A percentile compares a stretch with the other conserved stretches of the same genome.
These are phyloP conservation scores for Phytopythium boreale DNA, from an alignment of 352 stramenopile genomes.

Conservation along the genomic window DNA sequence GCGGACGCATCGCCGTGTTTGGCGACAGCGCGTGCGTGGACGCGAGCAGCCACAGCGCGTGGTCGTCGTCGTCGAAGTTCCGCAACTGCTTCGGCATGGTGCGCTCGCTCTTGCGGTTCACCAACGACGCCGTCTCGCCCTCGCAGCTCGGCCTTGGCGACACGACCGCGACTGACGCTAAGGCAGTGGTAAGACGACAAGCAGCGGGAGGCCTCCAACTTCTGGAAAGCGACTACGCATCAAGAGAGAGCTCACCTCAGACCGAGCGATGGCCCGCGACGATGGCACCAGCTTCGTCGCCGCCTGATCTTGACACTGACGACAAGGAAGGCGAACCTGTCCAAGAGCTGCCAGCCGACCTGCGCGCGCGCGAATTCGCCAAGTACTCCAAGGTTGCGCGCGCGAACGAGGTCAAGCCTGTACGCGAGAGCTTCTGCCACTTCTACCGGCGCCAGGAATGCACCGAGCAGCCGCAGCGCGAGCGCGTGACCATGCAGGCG, in stretches of 20 bases:
- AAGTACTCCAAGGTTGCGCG: slow-evolving; percentile 69
- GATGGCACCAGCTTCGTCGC: neutral
- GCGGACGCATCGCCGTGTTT: slow-evolving; percentile 72
- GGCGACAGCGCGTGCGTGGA: slow-evolving; percentile 76
- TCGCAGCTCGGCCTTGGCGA: neutral
- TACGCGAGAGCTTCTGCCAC: slow-evolving; percentile 61
- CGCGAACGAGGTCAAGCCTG: slow-evolving; percentile 30
- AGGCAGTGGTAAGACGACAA: neutral
- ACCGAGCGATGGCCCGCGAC: slow-evolving; percentile 1
- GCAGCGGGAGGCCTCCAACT: neutral
- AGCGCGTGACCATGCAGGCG: slow-evolving; percentile 26
- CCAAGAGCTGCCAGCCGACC: neutral
- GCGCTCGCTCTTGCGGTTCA: slow-evolving; percentile 51
- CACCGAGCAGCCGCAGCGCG: slow-evolving; percentile 25
- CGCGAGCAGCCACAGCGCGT: slow-evolving; percentile 39
- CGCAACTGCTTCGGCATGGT: slow-evolving; percentile 65
- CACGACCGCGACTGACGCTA: neutral
- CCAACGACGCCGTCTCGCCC: slow-evolving; percentile 37
- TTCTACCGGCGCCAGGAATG: slow-evolving; percentile 61
- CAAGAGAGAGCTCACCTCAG: neutral
- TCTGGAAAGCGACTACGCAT: slow-evolving; percentile 5
- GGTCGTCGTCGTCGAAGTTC: slow-evolving; percentile 25
- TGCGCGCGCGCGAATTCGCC: slow-evolving; percentile 16
- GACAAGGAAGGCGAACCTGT: neutral
- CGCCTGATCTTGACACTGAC: neutral